Evolutionary conservation across 2,329 filamentous ascomycete species (phyloP), one percentile per base, ranked within the genome.

Genomic region (Coniochaeta sp.): DNA sequence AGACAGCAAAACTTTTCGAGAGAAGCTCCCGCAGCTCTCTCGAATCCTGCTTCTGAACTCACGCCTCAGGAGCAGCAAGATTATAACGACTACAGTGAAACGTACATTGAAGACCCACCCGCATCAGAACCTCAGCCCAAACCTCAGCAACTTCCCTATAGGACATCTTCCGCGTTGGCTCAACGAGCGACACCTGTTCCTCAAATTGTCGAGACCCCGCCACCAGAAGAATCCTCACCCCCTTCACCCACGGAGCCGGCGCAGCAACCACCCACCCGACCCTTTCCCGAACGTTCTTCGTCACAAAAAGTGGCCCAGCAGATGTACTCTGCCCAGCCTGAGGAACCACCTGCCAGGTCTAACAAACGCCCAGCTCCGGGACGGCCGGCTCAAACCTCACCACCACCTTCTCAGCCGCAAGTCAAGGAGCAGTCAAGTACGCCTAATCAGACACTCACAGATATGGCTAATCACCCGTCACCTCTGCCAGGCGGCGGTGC

Each of bases 401-500:
- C 38, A 31, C 44, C 63, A 34, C 26, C 61, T 34, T n/a, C 62
- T 58, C 61, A 68, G 58, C 58, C 60, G 64, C 31, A 66, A 66
- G 55, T 60, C 57, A 58, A 61, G 61, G 61, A 69, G 67, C 64
- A 67, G 68, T 57, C 69, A 71, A 36, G 74, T 74, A 73, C 59
- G 64, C 75, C 62, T 66, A 73, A 57, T 19, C 79, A 83, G 57
- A 84, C 80, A 1, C 76, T 88, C 22, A 86, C 86, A 64, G 88
- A 93, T 33, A 81, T 89, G 64, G 79, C 82, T 11, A 83, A 83
- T 33, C 81, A 83, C 62, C 84, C 89, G 3, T 85, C 90, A n/a
- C 79, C 85, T 31, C 74, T 93, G 1, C 87, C 89, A 24, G 89
- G 89, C 14, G 87, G 86, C 60, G 84, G 79, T 60, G 87, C 83